Percentiles rank a stretch among this genome's conserved stretches.
Evolutionary conservation across 768 basidiomycete genomes (phyloP).

Genomic region (button mushroom (Agaricus bisporus)): DNA sequence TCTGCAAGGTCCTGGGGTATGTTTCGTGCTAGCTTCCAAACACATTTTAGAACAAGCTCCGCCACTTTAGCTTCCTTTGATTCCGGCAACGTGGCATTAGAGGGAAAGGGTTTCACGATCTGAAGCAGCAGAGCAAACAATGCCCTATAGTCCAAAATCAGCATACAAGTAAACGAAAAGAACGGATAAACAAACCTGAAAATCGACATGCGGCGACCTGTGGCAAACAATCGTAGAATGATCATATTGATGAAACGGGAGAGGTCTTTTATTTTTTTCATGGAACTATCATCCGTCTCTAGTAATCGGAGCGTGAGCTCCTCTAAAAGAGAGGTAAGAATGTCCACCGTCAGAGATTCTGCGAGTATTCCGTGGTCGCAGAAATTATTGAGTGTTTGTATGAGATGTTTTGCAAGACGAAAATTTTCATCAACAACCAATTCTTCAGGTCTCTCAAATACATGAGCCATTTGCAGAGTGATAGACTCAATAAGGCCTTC

Average conservation of each 20-base stretch:
- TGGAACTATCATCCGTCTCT: conserved; percentile 84
- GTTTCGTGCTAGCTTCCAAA: conserved; percentile 96
- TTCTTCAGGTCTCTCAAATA: conserved; percentile 79
- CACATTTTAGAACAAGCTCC: conserved; percentile 90
- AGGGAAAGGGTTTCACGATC: conserved; percentile 80
- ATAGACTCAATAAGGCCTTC: conserved; percentile 88
- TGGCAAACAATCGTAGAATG: conserved; percentile 87
- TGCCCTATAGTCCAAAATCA: conserved; percentile 35
- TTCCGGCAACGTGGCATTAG: conserved; percentile 61
- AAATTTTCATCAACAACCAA: conserved; percentile 75
- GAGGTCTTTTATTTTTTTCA: conserved; percentile 85
- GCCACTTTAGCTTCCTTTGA: conserved; percentile 85
- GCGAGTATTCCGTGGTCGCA: conserved; percentile 88
- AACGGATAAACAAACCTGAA: conserved; percentile 59
- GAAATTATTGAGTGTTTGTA: conserved; percentile 92
- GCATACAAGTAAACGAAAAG: not conserved
- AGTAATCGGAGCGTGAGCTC: conserved; percentile 88
- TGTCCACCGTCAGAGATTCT: conserved; percentile 80
- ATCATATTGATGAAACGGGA: conserved; percentile 99
- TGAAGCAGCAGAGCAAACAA: conserved; percentile 79
- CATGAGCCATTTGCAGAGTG: conserved; percentile 85
- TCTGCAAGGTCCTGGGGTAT: conserved; percentile 89
- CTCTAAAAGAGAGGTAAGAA: conserved; percentile 81
- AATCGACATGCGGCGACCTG: conserved; percentile 82
- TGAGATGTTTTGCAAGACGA: conserved; percentile 93